Percentiles rank a stretch among this genome's conserved stretches.
phyloP scores from a whole-genome alignment of 805 yeast genomes.

The Helenozyma rhizophorensis region DNA sequence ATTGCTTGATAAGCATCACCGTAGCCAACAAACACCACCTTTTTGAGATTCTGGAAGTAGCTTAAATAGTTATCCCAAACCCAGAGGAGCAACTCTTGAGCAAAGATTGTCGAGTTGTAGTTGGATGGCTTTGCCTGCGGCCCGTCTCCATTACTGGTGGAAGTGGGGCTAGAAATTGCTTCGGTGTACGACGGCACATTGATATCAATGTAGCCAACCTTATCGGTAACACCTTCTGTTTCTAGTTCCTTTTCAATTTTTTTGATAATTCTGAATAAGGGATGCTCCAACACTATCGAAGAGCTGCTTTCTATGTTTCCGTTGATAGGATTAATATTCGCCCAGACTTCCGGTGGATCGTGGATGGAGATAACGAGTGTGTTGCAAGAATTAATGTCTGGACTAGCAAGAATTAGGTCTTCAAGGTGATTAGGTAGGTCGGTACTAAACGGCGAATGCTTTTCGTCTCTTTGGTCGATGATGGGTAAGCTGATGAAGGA shows the following conservation, averaged over 20 bases:
- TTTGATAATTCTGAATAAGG: constrained; percentile 56
- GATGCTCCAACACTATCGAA: constrained; percentile 73
- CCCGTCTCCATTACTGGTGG: background rate
- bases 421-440: constrained; percentile 49
- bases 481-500: constrained; percentile 69
- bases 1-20: constrained; percentile 89
- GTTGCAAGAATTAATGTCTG: constrained; percentile 59
- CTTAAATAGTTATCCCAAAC: constrained; percentile 90
- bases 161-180: constrained; percentile 2
- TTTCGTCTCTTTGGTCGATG: constrained; percentile 24
- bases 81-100: constrained; percentile 74
- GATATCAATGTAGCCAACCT: constrained; percentile 77
- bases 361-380: constrained; percentile 71
- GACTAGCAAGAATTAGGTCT: constrained; percentile 67
- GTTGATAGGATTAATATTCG: constrained; percentile 69
- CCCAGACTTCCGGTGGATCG: constrained; percentile 93
- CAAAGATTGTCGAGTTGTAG: constrained; percentile 58
- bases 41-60: constrained; percentile 60
- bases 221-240: constrained; percentile 15
- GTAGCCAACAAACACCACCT: constrained; percentile 75
- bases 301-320: constrained; percentile 73
- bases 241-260: constrained; percentile 40
- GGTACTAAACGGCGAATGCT: constrained; percentile 26
- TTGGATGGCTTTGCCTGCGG: constrained; percentile 12
- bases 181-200: constrained; percentile 57